Conservation (phyloP, 2,329 filamentous ascomycete genomes). For the Albifimbria verrucaria region DNA sequence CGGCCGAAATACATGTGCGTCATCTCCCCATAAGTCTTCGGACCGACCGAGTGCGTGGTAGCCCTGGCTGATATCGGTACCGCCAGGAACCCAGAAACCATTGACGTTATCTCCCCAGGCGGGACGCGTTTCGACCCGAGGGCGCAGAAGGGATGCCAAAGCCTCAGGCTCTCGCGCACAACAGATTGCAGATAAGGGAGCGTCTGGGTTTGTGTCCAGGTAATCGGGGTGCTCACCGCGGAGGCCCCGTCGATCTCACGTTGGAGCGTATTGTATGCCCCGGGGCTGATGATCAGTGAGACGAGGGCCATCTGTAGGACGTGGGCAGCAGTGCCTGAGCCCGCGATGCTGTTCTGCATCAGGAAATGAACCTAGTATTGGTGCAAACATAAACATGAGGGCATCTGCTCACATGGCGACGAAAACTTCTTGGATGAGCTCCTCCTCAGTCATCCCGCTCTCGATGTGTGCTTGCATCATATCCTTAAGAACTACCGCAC, state of each 20-base stretch:
- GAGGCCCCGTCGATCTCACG: slow-evolving; percentile 40
- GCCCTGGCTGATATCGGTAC: slow-evolving; percentile 51
- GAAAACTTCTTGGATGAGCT: slow-evolving; percentile 35
- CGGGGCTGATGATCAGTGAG: slow-evolving; percentile 43
- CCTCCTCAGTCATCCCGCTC: slow-evolving; percentile 29
- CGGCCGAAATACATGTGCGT: slow-evolving; percentile 49
- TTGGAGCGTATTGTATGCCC: slow-evolving; percentile 35
- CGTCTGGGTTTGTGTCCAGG: slow-evolving; percentile 44
- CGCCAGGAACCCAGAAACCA: slow-evolving; percentile 47
- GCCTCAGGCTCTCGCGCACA: slow-evolving; percentile 52
- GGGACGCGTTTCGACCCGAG: slow-evolving; percentile 53
- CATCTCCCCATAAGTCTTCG: slow-evolving; percentile 43
- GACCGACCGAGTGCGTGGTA: slow-evolving; percentile 52
- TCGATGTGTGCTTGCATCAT: slow-evolving; percentile 38
- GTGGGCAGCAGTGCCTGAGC: slow-evolving; percentile 57
- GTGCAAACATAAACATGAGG: too few relatives aligned
- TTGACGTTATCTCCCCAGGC: slow-evolving; percentile 49
- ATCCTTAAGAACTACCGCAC: slow-evolving; percentile 21
- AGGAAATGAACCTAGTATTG: too few relatives aligned
- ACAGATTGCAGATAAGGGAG: slow-evolving; percentile 56
- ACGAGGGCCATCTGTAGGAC: slow-evolving; percentile 50
- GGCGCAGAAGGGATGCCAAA: slow-evolving; percentile 51
- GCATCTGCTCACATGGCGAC: slow-evolving; percentile 30
- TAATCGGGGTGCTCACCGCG: slow-evolving; percentile 31
- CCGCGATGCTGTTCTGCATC: slow-evolving; percentile 56